These are phyloP conservation scores for Rhynchospora breviuscula DNA, from an alignment of 176 grass and related monocot species.

Conservation along the genomic window DNA sequence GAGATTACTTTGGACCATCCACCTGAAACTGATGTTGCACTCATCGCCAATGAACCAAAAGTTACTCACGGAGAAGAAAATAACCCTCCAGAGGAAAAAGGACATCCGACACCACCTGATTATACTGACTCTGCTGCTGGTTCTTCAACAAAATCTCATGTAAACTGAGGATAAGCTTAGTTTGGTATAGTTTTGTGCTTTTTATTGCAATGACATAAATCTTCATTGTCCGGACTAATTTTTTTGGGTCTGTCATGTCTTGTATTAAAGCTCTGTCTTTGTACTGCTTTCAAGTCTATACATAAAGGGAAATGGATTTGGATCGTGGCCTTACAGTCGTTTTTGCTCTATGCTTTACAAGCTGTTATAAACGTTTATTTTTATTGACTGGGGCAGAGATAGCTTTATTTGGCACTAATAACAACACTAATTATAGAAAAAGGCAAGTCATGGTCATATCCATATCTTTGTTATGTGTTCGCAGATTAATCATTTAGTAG, in stretches of 20 bases:
- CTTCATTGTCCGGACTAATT: neutral
- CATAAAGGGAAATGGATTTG: neutral
- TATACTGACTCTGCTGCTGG: neutral
- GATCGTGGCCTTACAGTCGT: neutral
- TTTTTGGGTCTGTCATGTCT: neutral
- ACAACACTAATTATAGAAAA: conserved; percentile 16
- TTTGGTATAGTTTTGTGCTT: neutral
- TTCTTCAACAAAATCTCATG: neutral
- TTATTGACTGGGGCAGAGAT: neutral
- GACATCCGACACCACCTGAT: neutral
- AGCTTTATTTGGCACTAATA: neutral
- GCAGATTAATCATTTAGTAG: neutral
- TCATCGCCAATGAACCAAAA: neutral
- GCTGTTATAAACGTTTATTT: neutral
- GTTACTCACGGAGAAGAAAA: neutral
- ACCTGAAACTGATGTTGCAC: neutral
- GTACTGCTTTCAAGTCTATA: neutral
- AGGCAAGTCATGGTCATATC: neutral
- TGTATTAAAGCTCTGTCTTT: neutral
- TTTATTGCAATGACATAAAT: neutral
- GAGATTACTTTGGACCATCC: conserved; percentile 4
- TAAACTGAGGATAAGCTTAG: neutral
- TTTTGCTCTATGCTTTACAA: neutral
- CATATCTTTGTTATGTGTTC: neutral
- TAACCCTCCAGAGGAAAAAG: conserved; percentile 1